phyloP scores from a whole-genome alignment of 371 early-diverging fungal species.

The Nematocida homosporus region DNA sequence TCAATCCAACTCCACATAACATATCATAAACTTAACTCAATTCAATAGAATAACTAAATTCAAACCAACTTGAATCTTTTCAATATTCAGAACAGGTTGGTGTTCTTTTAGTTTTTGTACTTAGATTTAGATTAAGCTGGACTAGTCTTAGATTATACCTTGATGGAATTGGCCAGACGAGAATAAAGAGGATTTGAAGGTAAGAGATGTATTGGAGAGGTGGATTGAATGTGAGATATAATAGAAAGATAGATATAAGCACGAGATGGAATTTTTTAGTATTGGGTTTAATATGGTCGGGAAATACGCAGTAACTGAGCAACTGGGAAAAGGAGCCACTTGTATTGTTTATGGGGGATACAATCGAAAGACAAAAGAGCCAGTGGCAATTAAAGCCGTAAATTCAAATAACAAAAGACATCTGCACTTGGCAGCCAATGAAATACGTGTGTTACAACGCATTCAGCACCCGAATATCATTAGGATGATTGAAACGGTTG shows the following conservation, averaged over 20 bases:
- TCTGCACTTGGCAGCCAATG: conserved; percentile 78
- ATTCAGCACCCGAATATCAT: conserved; percentile 91
- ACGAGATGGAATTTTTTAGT: conserved; percentile 40
- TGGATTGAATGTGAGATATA: neutral
- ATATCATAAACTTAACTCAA: too few relatives aligned
- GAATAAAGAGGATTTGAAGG: neutral
- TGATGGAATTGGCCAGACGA: too few relatives aligned
- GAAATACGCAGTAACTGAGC: conserved; percentile 49
- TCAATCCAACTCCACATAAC: too few relatives aligned
- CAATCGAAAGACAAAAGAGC: conserved; percentile 25
- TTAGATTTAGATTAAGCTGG: too few relatives aligned
- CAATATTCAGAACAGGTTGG: too few relatives aligned
- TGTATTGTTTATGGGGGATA: conserved; percentile 44
- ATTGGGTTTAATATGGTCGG: conserved; percentile 15
- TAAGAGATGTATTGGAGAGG: neutral
- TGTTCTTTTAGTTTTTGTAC: too few relatives aligned
- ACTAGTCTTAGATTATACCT: too few relatives aligned
- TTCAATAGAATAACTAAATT: too few relatives aligned
- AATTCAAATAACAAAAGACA: conserved; percentile 97
- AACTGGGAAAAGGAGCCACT: conserved; percentile 54
- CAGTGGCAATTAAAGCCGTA: conserved; percentile 88
- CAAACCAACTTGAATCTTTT: too few relatives aligned
- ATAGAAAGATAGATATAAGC: neutral
- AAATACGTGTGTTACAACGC: conserved; percentile 93
- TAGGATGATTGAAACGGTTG: conserved; percentile 85